Percentiles rank a stretch among this genome's conserved stretches.
Conservation (phyloP, 2,329 filamentous ascomycete genomes). For the Sodiomyces alkalinus region DNA sequence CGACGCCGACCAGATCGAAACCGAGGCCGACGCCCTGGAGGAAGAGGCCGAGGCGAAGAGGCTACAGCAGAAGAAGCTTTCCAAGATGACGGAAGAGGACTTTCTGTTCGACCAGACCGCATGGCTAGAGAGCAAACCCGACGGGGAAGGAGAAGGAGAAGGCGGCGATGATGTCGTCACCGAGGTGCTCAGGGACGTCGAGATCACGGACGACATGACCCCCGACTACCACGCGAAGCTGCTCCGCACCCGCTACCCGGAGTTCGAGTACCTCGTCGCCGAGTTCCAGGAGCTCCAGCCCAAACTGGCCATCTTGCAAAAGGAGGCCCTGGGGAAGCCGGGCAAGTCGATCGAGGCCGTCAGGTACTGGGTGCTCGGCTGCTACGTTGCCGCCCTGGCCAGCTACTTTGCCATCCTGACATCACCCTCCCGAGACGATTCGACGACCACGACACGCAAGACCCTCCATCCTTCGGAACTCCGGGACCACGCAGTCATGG, state of each 20-base stretch:
- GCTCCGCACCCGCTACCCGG: slow-evolving; percentile 70
- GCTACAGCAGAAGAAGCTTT: slow-evolving; percentile 79
- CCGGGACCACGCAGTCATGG: slow-evolving; percentile 84
- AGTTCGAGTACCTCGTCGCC: slow-evolving; percentile 73
- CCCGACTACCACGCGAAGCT: slow-evolving; percentile 61
- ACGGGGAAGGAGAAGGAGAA: too few species aligned
- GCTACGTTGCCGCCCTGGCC: slow-evolving; percentile 72
- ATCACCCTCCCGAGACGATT: slow-evolving; percentile 51
- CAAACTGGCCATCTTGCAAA: slow-evolving; percentile 41
- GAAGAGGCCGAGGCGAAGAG: slow-evolving; percentile 84
- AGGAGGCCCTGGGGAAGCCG: slow-evolving; percentile 36
- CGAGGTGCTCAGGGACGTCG: slow-evolving; percentile 71
- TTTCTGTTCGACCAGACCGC: slow-evolving; percentile 87
- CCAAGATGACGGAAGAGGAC: slow-evolving; percentile 79
- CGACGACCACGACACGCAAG: slow-evolving; percentile 32
- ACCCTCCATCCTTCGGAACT: slow-evolving; percentile 64
- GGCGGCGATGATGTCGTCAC: slow-evolving; percentile 51
- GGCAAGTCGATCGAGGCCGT: slow-evolving; percentile 43
- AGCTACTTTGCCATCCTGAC: slow-evolving; percentile 95
- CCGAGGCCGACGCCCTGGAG: slow-evolving; percentile 58
- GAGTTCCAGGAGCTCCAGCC: slow-evolving; percentile 66
- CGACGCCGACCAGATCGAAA: slow-evolving; percentile 60
- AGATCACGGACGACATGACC: slow-evolving; percentile 67
- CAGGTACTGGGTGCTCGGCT: slow-evolving; percentile 67
- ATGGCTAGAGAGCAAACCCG: slow-evolving; percentile 50